These are phyloP conservation scores for Zygosaccharomyces pseudobailii DNA, from an alignment of 1,139 yeast genomes.

Conservation along the genomic window DNA sequence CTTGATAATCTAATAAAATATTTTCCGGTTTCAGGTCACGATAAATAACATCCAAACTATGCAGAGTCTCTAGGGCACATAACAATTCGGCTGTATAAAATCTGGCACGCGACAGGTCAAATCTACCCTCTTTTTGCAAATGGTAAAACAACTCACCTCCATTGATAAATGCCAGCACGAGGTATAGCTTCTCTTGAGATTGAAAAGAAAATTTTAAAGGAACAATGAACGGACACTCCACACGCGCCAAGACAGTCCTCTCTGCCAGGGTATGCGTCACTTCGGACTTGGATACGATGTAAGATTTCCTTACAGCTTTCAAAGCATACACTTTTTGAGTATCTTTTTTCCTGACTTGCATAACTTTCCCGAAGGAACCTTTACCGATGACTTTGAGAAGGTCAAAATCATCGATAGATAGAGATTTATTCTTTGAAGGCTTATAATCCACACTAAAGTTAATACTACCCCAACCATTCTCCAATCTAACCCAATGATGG, in stretches of 20 bases:
- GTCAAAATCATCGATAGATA: conserved; percentile 88
- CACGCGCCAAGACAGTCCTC: conserved; percentile 88
- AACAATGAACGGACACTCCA: conserved; percentile 95
- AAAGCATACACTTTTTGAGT: conserved; percentile 91
- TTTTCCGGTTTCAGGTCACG: conserved; percentile 96
- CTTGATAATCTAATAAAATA: conserved; percentile 87
- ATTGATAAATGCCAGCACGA: conserved; percentile 87
- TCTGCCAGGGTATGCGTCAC: conserved; percentile 96
- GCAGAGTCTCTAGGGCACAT: conserved; percentile 88
- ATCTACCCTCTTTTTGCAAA: conserved; percentile 84
- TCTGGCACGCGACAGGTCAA: conserved; percentile 82
- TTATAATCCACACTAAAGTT: conserved; percentile 74
- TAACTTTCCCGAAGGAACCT: conserved; percentile 97
- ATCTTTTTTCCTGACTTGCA: conserved; percentile 95
- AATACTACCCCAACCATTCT: conserved; percentile 39
- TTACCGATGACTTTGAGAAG: conserved; percentile 91
- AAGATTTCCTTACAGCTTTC: conserved; percentile 89
- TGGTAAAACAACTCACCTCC: conserved; percentile 98
- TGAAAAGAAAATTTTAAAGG: conserved; percentile 95
- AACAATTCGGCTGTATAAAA: conserved; percentile 92
- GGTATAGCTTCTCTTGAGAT: conserved; percentile 85
- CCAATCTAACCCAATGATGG: conserved; percentile 43
- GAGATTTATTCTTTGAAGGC: conserved; percentile 63
- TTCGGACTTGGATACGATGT: conserved; percentile 88
- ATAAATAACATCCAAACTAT: conserved; percentile 85